phyloP scores from a whole-genome alignment of 805 yeast species.

The Saitoella complicata region DNA sequence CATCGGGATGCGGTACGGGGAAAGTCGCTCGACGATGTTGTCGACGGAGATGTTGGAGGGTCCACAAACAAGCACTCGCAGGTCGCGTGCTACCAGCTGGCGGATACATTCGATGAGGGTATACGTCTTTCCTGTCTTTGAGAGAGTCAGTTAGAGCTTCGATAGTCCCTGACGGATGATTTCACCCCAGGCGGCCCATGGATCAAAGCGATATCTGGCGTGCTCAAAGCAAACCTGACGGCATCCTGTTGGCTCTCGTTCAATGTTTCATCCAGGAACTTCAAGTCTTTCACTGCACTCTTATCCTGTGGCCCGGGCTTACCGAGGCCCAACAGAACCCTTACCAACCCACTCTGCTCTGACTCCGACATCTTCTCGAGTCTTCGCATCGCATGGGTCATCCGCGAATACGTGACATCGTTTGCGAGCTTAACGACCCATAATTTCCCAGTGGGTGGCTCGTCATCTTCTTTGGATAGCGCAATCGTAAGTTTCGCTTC shows the following conservation, averaged over 20 bases:
- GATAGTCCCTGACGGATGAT: background rate
- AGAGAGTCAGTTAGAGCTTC: background rate
- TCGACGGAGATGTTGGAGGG: constrained; percentile 90
- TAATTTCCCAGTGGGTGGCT: constrained; percentile 33
- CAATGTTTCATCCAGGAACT: constrained; percentile 30
- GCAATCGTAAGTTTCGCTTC: constrained; percentile 38
- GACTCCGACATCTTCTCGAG: constrained; percentile 17
- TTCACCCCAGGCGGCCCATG: constrained; percentile 62
- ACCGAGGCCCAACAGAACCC: constrained; percentile 33
- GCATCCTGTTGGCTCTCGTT: constrained; percentile 65
- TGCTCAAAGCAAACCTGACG: constrained; percentile 41
- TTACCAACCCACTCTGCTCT: constrained; percentile 24
- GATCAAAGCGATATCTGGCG: constrained; percentile 35
- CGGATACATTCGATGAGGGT: constrained; percentile 69
- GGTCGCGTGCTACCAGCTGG: constrained; percentile 41
- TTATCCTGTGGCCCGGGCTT: constrained; percentile 13
- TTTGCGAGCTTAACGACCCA: constrained; percentile 52
- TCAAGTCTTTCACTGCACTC: constrained; percentile 4
- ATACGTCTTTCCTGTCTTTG: constrained; percentile 56
- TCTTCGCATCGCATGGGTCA: background rate
- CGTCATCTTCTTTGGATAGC: constrained; percentile 41
- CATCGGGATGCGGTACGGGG: constrained; percentile 17
- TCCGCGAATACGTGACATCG: constrained; percentile 24
- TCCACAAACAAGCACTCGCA: constrained; percentile 71
- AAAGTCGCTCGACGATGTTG: constrained; percentile 66